A percentile compares a stretch with the other conserved stretches of the same genome.
phyloP scores from a whole-genome alignment of 1,284 basidiomycete genomes.

The Ceratobasidium sp. region DNA sequence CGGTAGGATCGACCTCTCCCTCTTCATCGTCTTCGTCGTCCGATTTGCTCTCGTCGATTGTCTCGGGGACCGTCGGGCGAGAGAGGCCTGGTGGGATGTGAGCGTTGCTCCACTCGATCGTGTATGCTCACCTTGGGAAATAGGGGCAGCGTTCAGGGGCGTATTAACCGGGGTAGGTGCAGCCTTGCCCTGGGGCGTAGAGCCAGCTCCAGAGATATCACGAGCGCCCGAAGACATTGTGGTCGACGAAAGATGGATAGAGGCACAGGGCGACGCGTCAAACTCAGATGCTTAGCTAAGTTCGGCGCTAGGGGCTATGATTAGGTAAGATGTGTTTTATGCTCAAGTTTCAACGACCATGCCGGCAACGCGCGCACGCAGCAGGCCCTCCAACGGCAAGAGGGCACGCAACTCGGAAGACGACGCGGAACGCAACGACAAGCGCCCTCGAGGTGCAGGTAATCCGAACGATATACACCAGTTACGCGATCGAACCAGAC shows the following conservation, averaged over 20 bases:
- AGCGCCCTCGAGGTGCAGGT: background rate
- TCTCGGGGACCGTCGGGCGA: conserved; percentile 62
- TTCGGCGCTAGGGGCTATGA: conserved; percentile 1
- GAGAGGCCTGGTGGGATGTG: conserved; percentile 51
- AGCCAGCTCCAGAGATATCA: conserved; percentile 18
- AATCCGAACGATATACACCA: background rate
- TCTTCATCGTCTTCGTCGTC: conserved; percentile 38
- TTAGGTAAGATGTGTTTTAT: background rate
- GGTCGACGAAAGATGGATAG: conserved; percentile 17
- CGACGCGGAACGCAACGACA: conserved; percentile 6
- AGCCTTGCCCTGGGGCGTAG: conserved; percentile 9
- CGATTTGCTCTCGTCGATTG: conserved; percentile 59
- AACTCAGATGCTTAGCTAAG: conserved; percentile 5
- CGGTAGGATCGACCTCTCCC: background rate
- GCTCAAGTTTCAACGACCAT: background rate
- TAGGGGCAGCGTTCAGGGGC: conserved; percentile 71
- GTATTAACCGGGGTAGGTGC: conserved; percentile 86
- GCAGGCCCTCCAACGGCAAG: no score
- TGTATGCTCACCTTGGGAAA: conserved; percentile 51
- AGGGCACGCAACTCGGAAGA: no score
- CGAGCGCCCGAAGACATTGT: conserved; percentile 29
- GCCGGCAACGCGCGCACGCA: background rate
- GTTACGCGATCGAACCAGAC: background rate
- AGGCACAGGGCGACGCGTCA: conserved; percentile 34
- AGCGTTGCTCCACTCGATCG: background rate